Base-by-base conservation (phyloP, 1,139 yeast species). In the Barnettozyma hawaiiensis region DNA sequence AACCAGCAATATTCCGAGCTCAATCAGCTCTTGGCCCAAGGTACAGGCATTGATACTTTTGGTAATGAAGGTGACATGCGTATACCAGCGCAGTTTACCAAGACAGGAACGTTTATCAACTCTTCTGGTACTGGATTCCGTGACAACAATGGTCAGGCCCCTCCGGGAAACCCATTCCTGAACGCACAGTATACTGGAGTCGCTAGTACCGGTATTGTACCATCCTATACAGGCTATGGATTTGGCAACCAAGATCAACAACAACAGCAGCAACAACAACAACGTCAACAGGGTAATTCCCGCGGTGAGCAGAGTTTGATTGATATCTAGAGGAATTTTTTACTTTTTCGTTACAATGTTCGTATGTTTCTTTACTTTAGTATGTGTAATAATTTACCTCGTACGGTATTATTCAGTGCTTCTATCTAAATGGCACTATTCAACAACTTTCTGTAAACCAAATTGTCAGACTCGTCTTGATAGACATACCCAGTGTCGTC, bases 11-110 rank as follows among this genome's bases (percentile, higher is more conserved):
- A 76, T 71, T 67, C 89, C 16, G 92, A 85, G 52, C 74, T 90
- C 58, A 89, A 90, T 64, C 75, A 76, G 47, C 69, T 90, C 46
- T 72, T 90, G 52, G 85, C 95, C 11, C 78, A 81, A 43, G 97
- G 96, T 31, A 85, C 96, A 1, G 97, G 97, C 20, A 70, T 89
- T 45, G 98, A 92, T 64, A 90, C 97, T 0, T 92, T 86, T 63
- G 98, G 98, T 64, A 92, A 92, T 63, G 82, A 87, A 6, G 98
- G 98, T 42, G 85, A 83, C 14, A 66, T 81, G 23, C 80, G 97
- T 66, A 76, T 92, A 46, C 96, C 97, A 11, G 95, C 95, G 42
- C 97, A 92, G 59, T 95, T 85, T 62, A 90, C 97, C 1, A 78
- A 76, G 53, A 79, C 94, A 8, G 80, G 82, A 15, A 81, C 77